phyloP scores from a whole-genome alignment of 2,329 filamentous ascomycete genomes.

The Neofusicoccum laricinum region DNA sequence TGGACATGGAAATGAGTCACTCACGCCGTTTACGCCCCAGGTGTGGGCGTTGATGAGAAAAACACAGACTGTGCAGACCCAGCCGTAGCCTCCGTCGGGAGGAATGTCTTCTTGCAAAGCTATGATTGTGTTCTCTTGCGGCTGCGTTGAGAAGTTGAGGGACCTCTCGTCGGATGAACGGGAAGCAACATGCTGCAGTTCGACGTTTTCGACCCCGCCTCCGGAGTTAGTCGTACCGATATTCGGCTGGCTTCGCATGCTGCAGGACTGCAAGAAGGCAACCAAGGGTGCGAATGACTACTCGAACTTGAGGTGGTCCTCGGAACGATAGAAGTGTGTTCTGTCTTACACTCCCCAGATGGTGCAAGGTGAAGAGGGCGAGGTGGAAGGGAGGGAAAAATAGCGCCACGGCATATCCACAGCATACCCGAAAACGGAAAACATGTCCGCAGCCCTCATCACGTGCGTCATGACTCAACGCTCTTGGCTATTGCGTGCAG shows the following conservation, averaged over 20 bases:
- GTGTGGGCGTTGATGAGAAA: conserved; percentile 31
- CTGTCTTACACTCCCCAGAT: too few species aligned
- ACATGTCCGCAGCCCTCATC: background rate
- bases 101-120: background rate
- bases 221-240: background rate
- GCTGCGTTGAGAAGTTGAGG: background rate
- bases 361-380: background rate
- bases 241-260: background rate
- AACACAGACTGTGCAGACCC: conserved; percentile 29
- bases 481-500: background rate
- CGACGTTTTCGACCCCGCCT: background rate
- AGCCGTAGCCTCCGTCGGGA: conserved; percentile 37
- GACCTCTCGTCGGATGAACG: background rate
- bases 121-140: background rate
- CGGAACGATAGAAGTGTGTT: background rate
- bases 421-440: background rate
- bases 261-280: background rate
- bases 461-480: background rate
- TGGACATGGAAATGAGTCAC: background rate
- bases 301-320: background rate
- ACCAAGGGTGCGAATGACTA: background rate
- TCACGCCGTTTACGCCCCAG: conserved; percentile 28
- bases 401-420: background rate
- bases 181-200: background rate
- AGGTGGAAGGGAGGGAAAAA: too few species aligned